Conservation (phyloP, 2,329 filamentous ascomycete genomes). For the Simplicillium sp. region DNA sequence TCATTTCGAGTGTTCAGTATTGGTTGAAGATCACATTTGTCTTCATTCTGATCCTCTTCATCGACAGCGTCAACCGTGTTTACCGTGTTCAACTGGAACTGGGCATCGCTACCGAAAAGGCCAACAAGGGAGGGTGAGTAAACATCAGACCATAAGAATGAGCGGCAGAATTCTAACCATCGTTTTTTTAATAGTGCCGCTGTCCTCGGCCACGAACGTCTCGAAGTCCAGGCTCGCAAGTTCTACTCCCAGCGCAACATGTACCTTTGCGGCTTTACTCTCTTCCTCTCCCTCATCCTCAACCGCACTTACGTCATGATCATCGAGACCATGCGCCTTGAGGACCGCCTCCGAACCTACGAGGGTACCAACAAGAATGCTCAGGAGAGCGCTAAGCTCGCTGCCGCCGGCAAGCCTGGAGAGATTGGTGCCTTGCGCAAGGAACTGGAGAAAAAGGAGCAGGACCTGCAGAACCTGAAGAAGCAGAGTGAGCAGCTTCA, state of each 20-base stretch:
- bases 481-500: constrained; percentile 81
- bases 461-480: constrained; percentile 79
- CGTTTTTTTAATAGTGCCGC: constrained; percentile 35
- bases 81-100: constrained; percentile 94
- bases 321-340: constrained; percentile 78
- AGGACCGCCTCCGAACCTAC: constrained; percentile 80
- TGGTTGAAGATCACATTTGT: constrained; percentile 98
- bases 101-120: constrained; percentile 55
- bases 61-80: constrained; percentile 91
- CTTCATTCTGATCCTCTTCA: constrained; percentile 96
- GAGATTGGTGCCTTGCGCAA: constrained; percentile 63
- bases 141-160: background rate
- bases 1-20: constrained; percentile 90
- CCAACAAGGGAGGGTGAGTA: constrained; percentile 35
- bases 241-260: constrained; percentile 99
- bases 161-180: background rate
- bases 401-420: constrained; percentile 61
- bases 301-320: constrained; percentile 99
- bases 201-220: constrained; percentile 83
- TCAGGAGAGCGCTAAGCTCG: constrained; percentile 65
- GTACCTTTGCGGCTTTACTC: constrained; percentile 99
- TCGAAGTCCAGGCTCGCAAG: constrained; percentile 98
- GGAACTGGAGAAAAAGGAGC: constrained; percentile 70
- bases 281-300: constrained; percentile 96
- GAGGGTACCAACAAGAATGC: constrained; percentile 47